phyloP scores from a whole-genome alignment of 345 rosid genomes.

The Reutealis trisperma region DNA sequence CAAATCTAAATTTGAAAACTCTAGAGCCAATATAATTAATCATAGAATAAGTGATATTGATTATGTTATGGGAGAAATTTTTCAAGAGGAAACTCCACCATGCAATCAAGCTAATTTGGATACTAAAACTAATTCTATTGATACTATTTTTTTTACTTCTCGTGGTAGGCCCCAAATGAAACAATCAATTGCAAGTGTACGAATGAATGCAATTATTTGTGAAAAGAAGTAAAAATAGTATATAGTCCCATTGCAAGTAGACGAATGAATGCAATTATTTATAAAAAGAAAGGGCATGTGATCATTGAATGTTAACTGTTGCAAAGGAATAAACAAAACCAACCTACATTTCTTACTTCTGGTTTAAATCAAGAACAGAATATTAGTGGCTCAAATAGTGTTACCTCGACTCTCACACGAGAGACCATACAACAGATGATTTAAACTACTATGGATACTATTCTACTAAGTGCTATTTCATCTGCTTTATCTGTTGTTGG shows the following conservation, averaged over 20 bases:
- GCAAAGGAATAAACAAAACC: neutral
- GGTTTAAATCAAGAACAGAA: neutral
- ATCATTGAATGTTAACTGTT: neutral
- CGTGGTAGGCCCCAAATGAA: neutral
- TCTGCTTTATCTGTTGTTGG: neutral
- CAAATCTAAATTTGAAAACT: neutral
- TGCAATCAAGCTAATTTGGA: neutral
- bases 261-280: conserved; percentile 2
- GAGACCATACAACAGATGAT: neutral
- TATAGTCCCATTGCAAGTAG: conserved; percentile 1
- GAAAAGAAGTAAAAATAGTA: no score
- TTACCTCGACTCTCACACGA: neutral
- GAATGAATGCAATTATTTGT: no score
- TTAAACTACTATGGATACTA: neutral
- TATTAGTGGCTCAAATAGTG: neutral
- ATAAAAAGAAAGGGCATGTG: neutral
- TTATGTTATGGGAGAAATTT: neutral
- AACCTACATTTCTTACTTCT: neutral
- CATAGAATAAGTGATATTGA: neutral
- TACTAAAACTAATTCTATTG: neutral
- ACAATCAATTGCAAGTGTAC: no score
- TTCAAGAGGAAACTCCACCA: neutral
- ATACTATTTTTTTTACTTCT: neutral
- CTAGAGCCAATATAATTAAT: neutral
- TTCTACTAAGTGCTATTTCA: neutral